These are phyloP conservation scores for Camellia lanceoleosa DNA, from an alignment of 148 eudicot genomes.

Conservation along the genomic window DNA sequence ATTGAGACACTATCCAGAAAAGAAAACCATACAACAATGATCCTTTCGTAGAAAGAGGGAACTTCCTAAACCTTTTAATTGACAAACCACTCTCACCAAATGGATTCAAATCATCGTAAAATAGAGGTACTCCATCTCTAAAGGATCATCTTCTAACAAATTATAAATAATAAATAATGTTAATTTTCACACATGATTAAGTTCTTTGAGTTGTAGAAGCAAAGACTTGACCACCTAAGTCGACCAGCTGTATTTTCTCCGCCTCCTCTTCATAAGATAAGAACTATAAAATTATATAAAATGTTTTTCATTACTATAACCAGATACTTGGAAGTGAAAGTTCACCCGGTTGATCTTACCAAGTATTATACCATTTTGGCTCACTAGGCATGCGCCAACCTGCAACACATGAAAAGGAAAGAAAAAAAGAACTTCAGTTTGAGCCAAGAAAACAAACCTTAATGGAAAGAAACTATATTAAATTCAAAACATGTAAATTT, in stretches of 20 bases:
- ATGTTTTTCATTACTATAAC: background rate
- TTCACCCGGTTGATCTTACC: constrained; percentile 40
- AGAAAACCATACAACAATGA: background rate
- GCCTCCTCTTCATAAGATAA: background rate
- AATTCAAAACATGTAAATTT: background rate
- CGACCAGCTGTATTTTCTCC: background rate
- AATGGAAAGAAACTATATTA: background rate
- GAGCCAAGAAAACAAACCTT: background rate
- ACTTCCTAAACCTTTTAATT: background rate
- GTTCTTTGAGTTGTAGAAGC: background rate
- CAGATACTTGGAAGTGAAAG: constrained; percentile 1
- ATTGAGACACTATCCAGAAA: background rate
- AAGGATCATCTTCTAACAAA: background rate
- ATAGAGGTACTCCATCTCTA: background rate
- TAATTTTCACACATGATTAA: background rate
- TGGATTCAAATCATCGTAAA: background rate
- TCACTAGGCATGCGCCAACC: constrained; percentile 89
- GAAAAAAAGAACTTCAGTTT: background rate
- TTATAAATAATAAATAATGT: background rate
- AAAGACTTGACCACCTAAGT: background rate
- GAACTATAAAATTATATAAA: background rate
- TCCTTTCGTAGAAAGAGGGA: background rate
- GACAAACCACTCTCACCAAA: background rate
- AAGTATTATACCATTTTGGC: constrained; percentile 70
- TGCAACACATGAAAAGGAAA: constrained; percentile 23